Conservation (phyloP, 2,329 filamentous ascomycete species). For the Aureobasidium leucospermi region DNA sequence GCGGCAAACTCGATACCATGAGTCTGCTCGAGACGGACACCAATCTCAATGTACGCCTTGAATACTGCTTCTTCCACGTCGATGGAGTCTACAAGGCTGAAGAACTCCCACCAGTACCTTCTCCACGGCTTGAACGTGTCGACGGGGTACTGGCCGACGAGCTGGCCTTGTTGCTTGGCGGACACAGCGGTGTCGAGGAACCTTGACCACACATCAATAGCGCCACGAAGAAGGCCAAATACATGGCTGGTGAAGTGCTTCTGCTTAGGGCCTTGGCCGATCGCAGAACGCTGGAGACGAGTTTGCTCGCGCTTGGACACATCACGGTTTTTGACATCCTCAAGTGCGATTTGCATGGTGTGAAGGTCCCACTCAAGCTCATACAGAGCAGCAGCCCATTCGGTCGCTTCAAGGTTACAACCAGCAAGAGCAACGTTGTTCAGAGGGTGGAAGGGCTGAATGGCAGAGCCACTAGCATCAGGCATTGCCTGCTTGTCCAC, state of each 20-base stretch:
- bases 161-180: not conserved
- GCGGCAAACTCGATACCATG: constrained; percentile 2
- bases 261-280: constrained; percentile 17
- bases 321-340: not conserved
- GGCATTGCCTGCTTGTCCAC: not conserved
- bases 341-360: constrained; percentile 16
- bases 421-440: constrained; percentile 38
- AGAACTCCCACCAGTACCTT: constrained; percentile 43
- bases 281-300: constrained; percentile 19
- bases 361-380: constrained; percentile 15
- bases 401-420: constrained; percentile 11
- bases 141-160: not conserved
- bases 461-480: constrained; percentile 27
- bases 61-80: constrained; percentile 47
- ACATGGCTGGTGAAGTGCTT: constrained; percentile 7
- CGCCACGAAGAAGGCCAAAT: not conserved
- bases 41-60: constrained; percentile 44
- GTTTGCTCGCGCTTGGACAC: constrained; percentile 16
- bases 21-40: constrained; percentile 11
- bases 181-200: not conserved
- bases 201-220: not conserved
- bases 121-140: constrained; percentile 23
- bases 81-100: constrained; percentile 33
- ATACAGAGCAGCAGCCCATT: constrained; percentile 13
- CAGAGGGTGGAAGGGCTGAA: constrained; percentile 38